These are phyloP conservation scores for Epichloe glyceriae DNA, from an alignment of 2,329 filamentous ascomycete species.

Conservation along the genomic window DNA sequence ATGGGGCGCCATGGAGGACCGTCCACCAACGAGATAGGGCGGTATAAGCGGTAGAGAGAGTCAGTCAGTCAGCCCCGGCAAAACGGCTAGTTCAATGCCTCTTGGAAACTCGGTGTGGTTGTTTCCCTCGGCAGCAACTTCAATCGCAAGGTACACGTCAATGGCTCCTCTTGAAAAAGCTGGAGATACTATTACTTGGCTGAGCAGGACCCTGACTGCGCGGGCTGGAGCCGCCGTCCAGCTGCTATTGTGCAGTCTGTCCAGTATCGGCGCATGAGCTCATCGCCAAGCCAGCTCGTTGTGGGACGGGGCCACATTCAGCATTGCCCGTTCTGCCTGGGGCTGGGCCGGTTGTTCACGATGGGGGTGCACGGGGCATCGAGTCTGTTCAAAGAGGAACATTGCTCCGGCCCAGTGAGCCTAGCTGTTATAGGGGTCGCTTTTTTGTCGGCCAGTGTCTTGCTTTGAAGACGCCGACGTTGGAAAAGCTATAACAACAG, in stretches of 20 bases:
- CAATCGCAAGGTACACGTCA: no score
- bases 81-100: no score
- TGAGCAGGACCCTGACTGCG: background rate
- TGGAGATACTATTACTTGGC: no score
- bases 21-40: no score
- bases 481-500: background rate
- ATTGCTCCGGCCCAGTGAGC: background rate
- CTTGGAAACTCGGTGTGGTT: no score
- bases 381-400: background rate
- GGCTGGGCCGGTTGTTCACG: background rate
- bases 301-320: background rate
- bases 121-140: no score
- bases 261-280: no score
- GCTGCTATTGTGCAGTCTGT: background rate
- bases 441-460: constrained; percentile 3
- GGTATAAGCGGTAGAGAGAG: background rate
- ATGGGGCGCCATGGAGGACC: background rate
- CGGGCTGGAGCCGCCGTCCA: background rate
- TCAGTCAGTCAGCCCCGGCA: no score
- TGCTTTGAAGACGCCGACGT: background rate
- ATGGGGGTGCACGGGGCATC: background rate
- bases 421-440: background rate
- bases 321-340: no score
- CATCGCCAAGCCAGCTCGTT: background rate
- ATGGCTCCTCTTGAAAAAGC: no score